These are phyloP conservation scores for Suhomyces atakaporum DNA, from an alignment of 1,139 yeast species.

Conservation along the genomic window DNA sequence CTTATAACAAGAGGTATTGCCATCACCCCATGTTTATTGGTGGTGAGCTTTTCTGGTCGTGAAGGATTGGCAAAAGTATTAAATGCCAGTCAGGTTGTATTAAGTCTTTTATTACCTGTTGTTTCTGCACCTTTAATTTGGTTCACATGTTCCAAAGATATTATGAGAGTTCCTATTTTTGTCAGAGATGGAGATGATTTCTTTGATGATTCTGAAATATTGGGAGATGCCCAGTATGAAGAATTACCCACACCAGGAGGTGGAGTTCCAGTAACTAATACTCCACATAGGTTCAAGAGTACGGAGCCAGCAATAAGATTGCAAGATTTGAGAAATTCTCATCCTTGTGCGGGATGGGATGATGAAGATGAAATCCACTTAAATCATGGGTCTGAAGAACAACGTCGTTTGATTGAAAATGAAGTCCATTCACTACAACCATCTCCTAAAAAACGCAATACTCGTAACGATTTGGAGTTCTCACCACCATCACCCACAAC, in stretches of 20 bases:
- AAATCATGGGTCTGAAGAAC: constrained; percentile 15
- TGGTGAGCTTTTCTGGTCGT: constrained; percentile 76
- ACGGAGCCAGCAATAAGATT: constrained; percentile 46
- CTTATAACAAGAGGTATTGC: constrained; percentile 83
- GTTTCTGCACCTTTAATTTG: constrained; percentile 88
- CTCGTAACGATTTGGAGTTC: constrained; percentile 1
- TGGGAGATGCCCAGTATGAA: constrained; percentile 16
- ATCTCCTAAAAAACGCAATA: constrained; percentile 2
- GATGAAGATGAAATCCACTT: constrained; percentile 33
- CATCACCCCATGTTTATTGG: constrained; percentile 82
- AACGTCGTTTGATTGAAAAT: constrained; percentile 4
- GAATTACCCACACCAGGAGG: constrained; percentile 12
- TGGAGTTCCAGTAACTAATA: constrained; percentile 4
- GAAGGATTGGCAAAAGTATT: constrained; percentile 80
- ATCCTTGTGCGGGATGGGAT: constrained; percentile 50
- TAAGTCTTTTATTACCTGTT: constrained; percentile 81
- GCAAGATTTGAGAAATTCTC: constrained; percentile 44
- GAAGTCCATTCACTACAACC: neutral
- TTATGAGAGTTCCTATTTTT: constrained; percentile 72
- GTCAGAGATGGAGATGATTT: constrained; percentile 35
- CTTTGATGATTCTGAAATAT: constrained; percentile 16
- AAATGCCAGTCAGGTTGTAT: constrained; percentile 85
- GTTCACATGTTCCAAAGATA: constrained; percentile 72
- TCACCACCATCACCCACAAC: neutral
- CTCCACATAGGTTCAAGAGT: constrained; percentile 27